Evolutionary conservation across 192 early-diverging fungal species (phyloP).

Genomic region (Backusella circina): DNA sequence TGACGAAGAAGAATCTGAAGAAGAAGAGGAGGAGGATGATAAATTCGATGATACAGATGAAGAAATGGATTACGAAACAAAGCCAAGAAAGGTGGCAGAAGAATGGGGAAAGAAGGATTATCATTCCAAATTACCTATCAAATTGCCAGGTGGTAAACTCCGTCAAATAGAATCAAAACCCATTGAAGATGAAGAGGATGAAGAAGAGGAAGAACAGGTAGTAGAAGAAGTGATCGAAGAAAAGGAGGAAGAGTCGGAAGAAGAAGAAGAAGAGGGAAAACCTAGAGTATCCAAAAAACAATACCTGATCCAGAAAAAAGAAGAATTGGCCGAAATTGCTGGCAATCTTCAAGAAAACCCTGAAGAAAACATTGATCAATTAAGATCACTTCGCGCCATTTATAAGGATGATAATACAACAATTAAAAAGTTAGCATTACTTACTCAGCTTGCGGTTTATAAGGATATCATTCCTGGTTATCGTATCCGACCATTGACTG

Average conservation of each 20-base stretch:
- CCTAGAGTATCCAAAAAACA: constrained; percentile 52
- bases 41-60: constrained; percentile 39
- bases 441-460: constrained; percentile 91
- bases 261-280: constrained; percentile 26
- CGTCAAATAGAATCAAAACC: constrained; percentile 37
- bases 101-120: constrained; percentile 56
- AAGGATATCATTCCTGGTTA: constrained; percentile 96
- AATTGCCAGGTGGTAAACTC: constrained; percentile 58
- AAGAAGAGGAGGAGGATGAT: neutral
- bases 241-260: constrained; percentile 23
- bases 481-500: constrained; percentile 84
- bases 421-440: constrained; percentile 71
- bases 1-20: neutral
- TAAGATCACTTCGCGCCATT: constrained; percentile 68
- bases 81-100: constrained; percentile 45
- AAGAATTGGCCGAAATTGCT: constrained; percentile 79
- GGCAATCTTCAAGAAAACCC: constrained; percentile 78
- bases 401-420: constrained; percentile 57
- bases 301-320: constrained; percentile 61
- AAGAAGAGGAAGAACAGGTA: constrained; percentile 22
- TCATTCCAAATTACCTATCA: constrained; percentile 65
- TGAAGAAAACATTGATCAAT: constrained; percentile 63
- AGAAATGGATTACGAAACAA: constrained; percentile 65
- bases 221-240: constrained; percentile 21
- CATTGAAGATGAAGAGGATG: constrained; percentile 31